These are phyloP conservation scores for Sporobolomyces roseus DNA, from an alignment of 768 basidiomycete species.

Conservation along the genomic window DNA sequence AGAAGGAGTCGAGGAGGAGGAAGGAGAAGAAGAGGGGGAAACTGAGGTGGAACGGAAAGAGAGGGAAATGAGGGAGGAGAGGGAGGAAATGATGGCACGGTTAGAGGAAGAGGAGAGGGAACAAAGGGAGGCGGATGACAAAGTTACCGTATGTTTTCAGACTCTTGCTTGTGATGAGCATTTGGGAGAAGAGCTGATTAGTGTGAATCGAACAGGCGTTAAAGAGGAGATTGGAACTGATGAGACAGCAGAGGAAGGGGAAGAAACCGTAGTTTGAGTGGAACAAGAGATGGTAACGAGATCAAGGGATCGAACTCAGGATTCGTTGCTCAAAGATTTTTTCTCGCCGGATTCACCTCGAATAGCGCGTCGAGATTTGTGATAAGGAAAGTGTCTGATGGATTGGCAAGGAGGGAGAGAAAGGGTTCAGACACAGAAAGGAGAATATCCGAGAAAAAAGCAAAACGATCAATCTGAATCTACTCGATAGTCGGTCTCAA, in stretches of 20 bases:
- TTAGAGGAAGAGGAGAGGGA: slow-evolving; percentile 24
- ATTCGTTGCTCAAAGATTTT: too few species aligned
- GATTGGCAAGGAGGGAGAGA: too few species aligned
- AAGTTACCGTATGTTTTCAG: slow-evolving; percentile 31
- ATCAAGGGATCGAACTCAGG: background rate
- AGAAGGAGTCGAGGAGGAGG: slow-evolving; percentile 1
- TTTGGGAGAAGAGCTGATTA: background rate
- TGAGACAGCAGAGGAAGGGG: slow-evolving; percentile 29
- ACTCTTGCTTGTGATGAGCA: too few species aligned
- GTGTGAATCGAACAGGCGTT: slow-evolving; percentile 19
- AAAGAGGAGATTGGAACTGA: slow-evolving; percentile 36
- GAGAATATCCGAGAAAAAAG: too few species aligned
- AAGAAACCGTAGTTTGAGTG: slow-evolving; percentile 11
- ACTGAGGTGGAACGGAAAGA: slow-evolving; percentile 14
- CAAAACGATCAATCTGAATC: too few species aligned
- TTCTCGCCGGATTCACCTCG: too few species aligned
- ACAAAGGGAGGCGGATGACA: slow-evolving; percentile 35
- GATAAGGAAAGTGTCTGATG: too few species aligned
- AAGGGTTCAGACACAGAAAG: too few species aligned
- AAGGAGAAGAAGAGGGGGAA: slow-evolving; percentile 15
- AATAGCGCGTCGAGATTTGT: too few species aligned
- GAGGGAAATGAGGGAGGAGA: slow-evolving; percentile 17
- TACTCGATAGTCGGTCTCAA: too few species aligned
- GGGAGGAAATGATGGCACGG: slow-evolving; percentile 29
- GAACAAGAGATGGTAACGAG: too few species aligned